A percentile compares a stretch with the other conserved stretches of the same genome.
These are phyloP conservation scores for Colletotrichum sp. DNA, from an alignment of 2,329 filamentous ascomycete species.

Conservation along the genomic window DNA sequence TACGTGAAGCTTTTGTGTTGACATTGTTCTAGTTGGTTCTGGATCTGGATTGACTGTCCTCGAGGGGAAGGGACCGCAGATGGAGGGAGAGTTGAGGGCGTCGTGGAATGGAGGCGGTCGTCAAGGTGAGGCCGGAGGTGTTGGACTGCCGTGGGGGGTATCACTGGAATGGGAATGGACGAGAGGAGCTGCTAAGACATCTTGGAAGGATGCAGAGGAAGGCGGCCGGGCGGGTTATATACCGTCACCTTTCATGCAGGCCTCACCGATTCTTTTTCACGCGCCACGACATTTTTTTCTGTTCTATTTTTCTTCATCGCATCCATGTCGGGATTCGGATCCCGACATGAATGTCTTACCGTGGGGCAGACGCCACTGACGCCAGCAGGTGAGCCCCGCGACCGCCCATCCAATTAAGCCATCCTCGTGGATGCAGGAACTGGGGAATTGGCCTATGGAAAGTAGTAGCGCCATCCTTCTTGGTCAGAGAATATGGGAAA, in stretches of 20 bases:
- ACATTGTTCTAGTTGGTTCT: constrained; percentile 1
- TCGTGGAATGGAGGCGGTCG: not conserved
- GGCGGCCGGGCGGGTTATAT: not conserved
- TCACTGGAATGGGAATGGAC: not conserved
- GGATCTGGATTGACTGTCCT: not conserved
- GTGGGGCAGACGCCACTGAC: constrained; percentile 4
- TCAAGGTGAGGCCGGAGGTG: not conserved
- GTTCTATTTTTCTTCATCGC: not conserved
- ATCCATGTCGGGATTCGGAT: not conserved
- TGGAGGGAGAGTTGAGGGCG: not conserved
- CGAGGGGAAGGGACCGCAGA: not conserved
- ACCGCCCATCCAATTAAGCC: not conserved
- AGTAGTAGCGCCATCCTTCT: not conserved
- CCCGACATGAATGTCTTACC: not conserved
- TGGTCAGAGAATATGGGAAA: not conserved
- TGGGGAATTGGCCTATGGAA: not conserved
- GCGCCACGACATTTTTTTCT: not conserved
- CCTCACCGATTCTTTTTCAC: not conserved
- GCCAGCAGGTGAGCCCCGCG: not conserved
- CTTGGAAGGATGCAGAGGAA: not conserved
- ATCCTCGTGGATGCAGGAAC: not conserved
- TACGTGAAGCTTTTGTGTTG: constrained; percentile 39
- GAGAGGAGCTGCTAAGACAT: not conserved
- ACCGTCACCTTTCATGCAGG: not conserved
- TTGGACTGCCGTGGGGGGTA: not conserved